Base-by-base conservation (phyloP, 2,329 filamentous ascomycete species). In the Corynespora cassiicola region DNA sequence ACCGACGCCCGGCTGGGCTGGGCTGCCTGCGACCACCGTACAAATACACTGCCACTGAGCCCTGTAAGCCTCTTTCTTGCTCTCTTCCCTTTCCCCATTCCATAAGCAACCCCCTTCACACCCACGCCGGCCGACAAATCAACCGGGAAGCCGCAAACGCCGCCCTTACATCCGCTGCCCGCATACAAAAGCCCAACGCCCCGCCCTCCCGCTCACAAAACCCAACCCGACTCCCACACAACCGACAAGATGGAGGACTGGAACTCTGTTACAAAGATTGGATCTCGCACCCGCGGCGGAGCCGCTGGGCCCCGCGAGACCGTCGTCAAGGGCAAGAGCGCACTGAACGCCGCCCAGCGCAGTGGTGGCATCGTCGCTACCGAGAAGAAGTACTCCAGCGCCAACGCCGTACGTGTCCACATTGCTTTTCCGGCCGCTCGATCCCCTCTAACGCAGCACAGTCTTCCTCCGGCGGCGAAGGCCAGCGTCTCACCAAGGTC, bases 401-500 rank as follows among this genome's bases (percentile, higher is more conserved):
- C 86, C 68, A 97, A 97, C 69, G 69, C 85, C 55, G 89, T 94
- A 85, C 61, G 87, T 80, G 25, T 2, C 8, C 12, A 31, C 19
- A 31, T 33, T 12, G 14, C 17, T 7, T 18, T 17, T 26, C 39
- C 33, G 37, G 23, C 19, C 31, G 15, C 27, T 17, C 14, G n/a
- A 15, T 23, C 16, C 24, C n/a, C 39, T 34, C 47, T 54, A 31
- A 56, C 36, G 29, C 24, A 12, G 27, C 17, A n/a, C 28, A 60
- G 56, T 49, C 44, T 19, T 75, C 74, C 46, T 78, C 66, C 36
- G 43, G 46, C 31, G 61, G 78, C 54, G 92, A 97, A 75, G 94
- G 94, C 58, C 94, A 99, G 76, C 91, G 89, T 68, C 80, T 97
- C 53, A 97, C 94, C 56, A 96, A 97, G 79, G 91, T 99, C 71